These are phyloP conservation scores for Candida oleophila DNA, from an alignment of 805 yeast genomes.

Conservation along the genomic window DNA sequence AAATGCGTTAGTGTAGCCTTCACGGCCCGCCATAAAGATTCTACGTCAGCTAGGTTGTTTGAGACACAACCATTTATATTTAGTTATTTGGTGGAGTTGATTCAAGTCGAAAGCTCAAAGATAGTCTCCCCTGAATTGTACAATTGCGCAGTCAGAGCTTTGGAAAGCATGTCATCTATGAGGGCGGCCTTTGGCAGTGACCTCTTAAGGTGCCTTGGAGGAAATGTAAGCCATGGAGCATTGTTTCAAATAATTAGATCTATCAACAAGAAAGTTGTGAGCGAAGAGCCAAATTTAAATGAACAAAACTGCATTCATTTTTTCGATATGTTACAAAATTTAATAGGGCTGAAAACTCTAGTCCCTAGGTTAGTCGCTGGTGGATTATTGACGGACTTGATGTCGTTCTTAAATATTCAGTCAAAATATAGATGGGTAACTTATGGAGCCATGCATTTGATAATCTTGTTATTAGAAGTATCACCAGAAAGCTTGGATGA, in stretches of 20 bases:
- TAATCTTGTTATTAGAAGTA: slow-evolving; percentile 45
- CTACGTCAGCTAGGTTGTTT: slow-evolving; percentile 62
- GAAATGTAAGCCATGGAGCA: slow-evolving; percentile 83
- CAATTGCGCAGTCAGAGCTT: slow-evolving; percentile 60
- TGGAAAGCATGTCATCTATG: slow-evolving; percentile 67
- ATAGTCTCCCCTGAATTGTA: slow-evolving; percentile 52
- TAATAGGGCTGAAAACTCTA: slow-evolving; percentile 52
- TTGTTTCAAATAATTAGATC: slow-evolving; percentile 69
- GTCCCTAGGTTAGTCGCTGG: slow-evolving; percentile 65
- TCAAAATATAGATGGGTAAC: slow-evolving; percentile 54
- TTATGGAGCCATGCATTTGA: slow-evolving; percentile 61
- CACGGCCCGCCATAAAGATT: slow-evolving; percentile 55
- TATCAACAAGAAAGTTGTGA: slow-evolving; percentile 51
- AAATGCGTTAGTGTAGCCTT: slow-evolving; percentile 70
- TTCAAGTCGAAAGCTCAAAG: slow-evolving; percentile 59
- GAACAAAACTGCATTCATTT: slow-evolving; percentile 50
- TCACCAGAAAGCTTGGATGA: slow-evolving; percentile 54
- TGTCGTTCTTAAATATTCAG: slow-evolving; percentile 56
- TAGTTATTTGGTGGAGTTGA: slow-evolving; percentile 65
- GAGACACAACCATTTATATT: slow-evolving; percentile 71
- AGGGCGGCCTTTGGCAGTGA: slow-evolving; percentile 69
- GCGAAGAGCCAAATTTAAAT: slow-evolving; percentile 31
- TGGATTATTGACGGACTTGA: slow-evolving; percentile 66
- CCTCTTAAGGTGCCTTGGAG: slow-evolving; percentile 73
- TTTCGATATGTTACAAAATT: slow-evolving; percentile 61